Evolutionary conservation across 1,284 basidiomycete species (phyloP).

Genomic region (Ustilago esculenta): DNA sequence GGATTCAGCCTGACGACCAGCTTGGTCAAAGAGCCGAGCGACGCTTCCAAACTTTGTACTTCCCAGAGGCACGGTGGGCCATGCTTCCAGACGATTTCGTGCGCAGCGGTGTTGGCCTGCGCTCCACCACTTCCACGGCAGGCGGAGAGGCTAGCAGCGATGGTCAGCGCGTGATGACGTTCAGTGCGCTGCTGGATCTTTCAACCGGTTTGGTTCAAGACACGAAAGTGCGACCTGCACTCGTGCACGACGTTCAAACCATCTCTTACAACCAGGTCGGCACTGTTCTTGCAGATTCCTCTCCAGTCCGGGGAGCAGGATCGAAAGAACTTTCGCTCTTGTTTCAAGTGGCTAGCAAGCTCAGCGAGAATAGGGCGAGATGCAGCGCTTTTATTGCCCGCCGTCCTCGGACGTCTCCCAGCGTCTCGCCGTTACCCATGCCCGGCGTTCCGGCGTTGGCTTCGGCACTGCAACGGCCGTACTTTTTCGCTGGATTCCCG

Average conservation of each 20-base stretch:
- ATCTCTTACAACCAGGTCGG: slow-evolving; percentile 78
- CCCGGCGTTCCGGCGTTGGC: slow-evolving; percentile 10
- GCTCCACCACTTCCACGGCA: slow-evolving; percentile 34
- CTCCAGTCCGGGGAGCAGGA: not conserved
- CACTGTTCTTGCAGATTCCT: slow-evolving; percentile 11
- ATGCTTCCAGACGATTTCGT: slow-evolving; percentile 72
- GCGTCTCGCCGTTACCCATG: slow-evolving; percentile 31
- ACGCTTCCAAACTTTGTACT: slow-evolving; percentile 54
- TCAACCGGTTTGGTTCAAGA: slow-evolving; percentile 76
- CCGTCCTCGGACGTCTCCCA: not conserved
- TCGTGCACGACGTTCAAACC: slow-evolving; percentile 76
- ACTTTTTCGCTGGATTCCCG: slow-evolving; percentile 52
- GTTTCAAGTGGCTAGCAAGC: slow-evolving; percentile 60
- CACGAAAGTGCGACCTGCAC: slow-evolving; percentile 76
- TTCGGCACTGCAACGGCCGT: slow-evolving; percentile 12
- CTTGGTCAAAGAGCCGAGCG: slow-evolving; percentile 47
- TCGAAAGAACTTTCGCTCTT: slow-evolving; percentile 68
- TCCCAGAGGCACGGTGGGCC: slow-evolving; percentile 51
- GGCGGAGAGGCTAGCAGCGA: slow-evolving; percentile 67
- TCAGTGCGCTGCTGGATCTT: slow-evolving; percentile 78
- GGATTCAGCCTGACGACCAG: slow-evolving; percentile 79
- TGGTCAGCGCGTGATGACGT: slow-evolving; percentile 74
- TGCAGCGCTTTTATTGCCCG: slow-evolving; percentile 4
- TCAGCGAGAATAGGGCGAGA: slow-evolving; percentile 29
- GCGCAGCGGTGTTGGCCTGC: slow-evolving; percentile 46